phyloP scores from a whole-genome alignment of 192 early-diverging fungal genomes.

The Phycomyces blakesleeanus region DNA sequence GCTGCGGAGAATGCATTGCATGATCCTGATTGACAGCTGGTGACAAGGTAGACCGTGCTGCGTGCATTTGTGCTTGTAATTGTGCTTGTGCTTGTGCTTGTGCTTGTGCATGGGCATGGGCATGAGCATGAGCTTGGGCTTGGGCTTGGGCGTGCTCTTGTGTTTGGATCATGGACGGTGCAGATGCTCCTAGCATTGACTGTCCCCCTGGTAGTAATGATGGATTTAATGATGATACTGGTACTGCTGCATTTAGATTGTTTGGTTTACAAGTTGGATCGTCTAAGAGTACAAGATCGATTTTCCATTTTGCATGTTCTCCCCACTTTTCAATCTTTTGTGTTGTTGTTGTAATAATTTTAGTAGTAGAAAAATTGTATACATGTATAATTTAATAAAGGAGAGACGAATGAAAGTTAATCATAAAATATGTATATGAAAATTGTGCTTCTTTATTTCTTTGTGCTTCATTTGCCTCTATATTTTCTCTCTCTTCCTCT shows the following conservation, averaged over 20 bases:
- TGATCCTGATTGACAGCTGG: no score
- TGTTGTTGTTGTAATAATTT: no score
- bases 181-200: no score
- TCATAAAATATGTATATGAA: no score
- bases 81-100: background rate
- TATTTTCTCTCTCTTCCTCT: no score
- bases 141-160: constrained; percentile 2
- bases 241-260: constrained; percentile 4
- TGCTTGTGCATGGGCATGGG: constrained; percentile 6
- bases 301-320: constrained; percentile 33
- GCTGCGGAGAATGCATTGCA: background rate
- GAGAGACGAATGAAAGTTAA: no score
- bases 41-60: constrained; percentile 2
- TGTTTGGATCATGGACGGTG: background rate
- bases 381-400: no score
- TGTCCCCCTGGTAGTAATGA: no score
- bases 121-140: background rate
- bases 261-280: constrained; percentile 6
- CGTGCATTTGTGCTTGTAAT: constrained; percentile 9
- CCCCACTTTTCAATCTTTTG: constrained; percentile 36
- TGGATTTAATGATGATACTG: background rate
- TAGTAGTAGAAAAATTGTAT: no score
- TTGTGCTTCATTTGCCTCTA: no score
- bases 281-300: constrained; percentile 27
- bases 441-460: no score